Evolutionary conservation across 169 alveolate genomes (phyloP), one percentile per base, ranked within the genome.

Genomic region (Cytauxzoon felis): DNA sequence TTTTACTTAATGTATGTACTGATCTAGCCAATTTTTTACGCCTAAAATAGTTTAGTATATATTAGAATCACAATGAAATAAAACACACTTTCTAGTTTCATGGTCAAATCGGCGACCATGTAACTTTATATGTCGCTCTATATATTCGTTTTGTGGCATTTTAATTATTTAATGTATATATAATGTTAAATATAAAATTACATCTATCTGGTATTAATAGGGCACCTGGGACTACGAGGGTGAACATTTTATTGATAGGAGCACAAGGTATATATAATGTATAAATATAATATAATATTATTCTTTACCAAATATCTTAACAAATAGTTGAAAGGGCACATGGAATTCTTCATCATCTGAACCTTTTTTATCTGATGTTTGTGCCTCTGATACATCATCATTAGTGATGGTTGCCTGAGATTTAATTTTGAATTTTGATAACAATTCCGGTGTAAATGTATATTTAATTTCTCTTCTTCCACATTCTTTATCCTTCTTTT

Each of bases 61-160:
- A n/a, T 19, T 18, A 19, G 16, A 0, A 32, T 30, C 0, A 2
- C 27, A 0, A 36, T 3, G 34, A n/a, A 16, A 26, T n/a, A 6
- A 26, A 80, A 48, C 60, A 56, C 94, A 64, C 81, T 72, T 69
- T 42, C 86, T 91, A 66, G 93, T 98, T 24, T 87, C 94, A 58
- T 93, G 89, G 72, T 97, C 99, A 58, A 95, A 87, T 40, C 98
- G 90, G 59, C 93, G 91, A 40, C 99, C 99, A 70, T 90, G 92
- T 56, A 97, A 93, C 81, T 95, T 95, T 61, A 94, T 91, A 80
- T 95, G 98, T 54, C 92, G 90, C 81, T 96, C 99, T 38, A 95
- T 94, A 72, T 94, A 95, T 70, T 96, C 98, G 91, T 96, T 95
- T 89, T 96, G 98, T 62, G 99, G 99, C 99, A 93, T 93, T 34